A percentile compares a stretch with the other conserved stretches of the same genome.
These are phyloP conservation scores for Rhodotorula sp. DNA, from an alignment of 1,284 basidiomycete species.

Conservation along the genomic window DNA sequence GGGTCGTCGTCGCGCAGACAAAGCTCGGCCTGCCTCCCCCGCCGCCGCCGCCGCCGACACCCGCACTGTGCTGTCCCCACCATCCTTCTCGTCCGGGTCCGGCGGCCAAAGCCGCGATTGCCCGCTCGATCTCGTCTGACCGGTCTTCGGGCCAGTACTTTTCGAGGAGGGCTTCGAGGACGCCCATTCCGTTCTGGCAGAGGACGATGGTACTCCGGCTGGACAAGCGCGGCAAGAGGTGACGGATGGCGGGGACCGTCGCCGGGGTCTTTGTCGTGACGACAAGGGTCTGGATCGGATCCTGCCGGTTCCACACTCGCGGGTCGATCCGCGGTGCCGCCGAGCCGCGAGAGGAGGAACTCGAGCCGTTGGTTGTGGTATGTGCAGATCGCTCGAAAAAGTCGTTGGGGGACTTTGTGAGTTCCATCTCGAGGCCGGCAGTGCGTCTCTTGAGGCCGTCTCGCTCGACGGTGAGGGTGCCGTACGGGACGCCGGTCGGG, in stretches of 20 bases:
- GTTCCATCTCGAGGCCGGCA: constrained; percentile 33
- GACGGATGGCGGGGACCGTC: constrained; percentile 61
- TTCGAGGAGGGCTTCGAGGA: constrained; percentile 73
- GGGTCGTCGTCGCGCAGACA: constrained; percentile 77
- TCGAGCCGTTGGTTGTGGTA: neutral
- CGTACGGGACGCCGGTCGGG: constrained; percentile 14
- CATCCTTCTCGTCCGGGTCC: neutral
- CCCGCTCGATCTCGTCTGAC: constrained; percentile 19
- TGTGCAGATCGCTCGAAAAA: constrained; percentile 46
- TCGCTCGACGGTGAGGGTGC: constrained; percentile 46
- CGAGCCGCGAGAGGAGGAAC: neutral
- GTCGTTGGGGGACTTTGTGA: constrained; percentile 44
- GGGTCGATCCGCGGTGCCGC: constrained; percentile 26
- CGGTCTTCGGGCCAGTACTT: constrained; percentile 61
- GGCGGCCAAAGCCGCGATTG: neutral
- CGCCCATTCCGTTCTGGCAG: constrained; percentile 85
- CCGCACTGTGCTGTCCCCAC: neutral
- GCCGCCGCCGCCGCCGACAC: neutral
- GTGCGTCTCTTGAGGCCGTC: constrained; percentile 46
- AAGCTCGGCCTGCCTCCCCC: constrained; percentile 70
- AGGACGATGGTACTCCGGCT: constrained; percentile 77
- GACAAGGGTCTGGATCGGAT: constrained; percentile 67
- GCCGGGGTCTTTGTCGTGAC: constrained; percentile 76
- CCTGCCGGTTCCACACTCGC: constrained; percentile 40
- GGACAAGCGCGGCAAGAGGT: constrained; percentile 65